These are phyloP conservation scores for Fraxinus excelsior DNA, from an alignment of 257 asterid genomes.

Conservation along the genomic window DNA sequence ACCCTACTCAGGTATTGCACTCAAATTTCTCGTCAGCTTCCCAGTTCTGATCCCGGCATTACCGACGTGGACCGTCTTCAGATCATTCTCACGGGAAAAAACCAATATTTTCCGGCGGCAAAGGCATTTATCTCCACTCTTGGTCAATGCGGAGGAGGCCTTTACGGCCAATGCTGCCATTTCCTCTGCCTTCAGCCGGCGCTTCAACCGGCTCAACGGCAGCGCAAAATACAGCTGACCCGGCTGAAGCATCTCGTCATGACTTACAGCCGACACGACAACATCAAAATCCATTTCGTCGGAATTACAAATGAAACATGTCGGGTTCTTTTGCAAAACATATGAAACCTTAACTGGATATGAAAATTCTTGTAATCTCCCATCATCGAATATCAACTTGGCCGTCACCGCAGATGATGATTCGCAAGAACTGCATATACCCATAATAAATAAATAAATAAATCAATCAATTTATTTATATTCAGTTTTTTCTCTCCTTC, in stretches of 20 bases:
- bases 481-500: neutral
- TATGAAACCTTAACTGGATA: conserved; percentile 78
- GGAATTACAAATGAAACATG: conserved; percentile 79
- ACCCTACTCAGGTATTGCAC: conserved; percentile 62
- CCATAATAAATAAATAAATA: conserved; percentile 35
- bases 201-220: conserved; percentile 63
- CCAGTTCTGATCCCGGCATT: conserved; percentile 47
- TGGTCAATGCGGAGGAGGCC: conserved; percentile 84
- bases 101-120: conserved; percentile 47
- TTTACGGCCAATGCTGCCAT: conserved; percentile 99
- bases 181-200: conserved; percentile 75
- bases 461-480: neutral
- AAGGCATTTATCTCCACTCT: conserved; percentile 62
- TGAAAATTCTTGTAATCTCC: conserved; percentile 78
- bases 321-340: conserved; percentile 69
- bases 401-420: conserved; percentile 75
- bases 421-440: conserved; percentile 83
- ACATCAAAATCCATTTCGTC: conserved; percentile 92
- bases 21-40: conserved; percentile 50
- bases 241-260: conserved; percentile 77
- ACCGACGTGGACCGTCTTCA: conserved; percentile 29
- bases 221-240: conserved; percentile 93
- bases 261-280: conserved; percentile 67
- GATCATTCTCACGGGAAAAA: conserved; percentile 36
- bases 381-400: conserved; percentile 68